phyloP scores from a whole-genome alignment of 768 basidiomycete genomes.

The Macrocybe gigantea region DNA sequence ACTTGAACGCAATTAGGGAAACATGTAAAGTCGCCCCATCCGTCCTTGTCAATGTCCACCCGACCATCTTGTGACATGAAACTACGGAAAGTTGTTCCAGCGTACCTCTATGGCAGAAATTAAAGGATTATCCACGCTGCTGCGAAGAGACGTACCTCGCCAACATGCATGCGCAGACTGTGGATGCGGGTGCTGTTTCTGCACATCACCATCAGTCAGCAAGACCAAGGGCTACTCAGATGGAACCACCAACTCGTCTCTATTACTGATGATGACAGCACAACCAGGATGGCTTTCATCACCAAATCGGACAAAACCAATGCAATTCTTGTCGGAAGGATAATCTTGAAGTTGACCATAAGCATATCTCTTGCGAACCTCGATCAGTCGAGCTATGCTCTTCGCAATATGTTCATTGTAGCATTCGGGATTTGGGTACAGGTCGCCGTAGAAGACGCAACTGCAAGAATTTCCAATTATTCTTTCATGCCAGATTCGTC shows the following conservation, averaged over 20 bases:
- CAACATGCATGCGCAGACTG: constrained; percentile 62
- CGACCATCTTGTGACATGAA: constrained; percentile 40
- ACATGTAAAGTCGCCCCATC: constrained; percentile 66
- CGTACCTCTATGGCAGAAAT: constrained; percentile 22
- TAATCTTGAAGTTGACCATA: constrained; percentile 64
- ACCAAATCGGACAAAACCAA: constrained; percentile 74
- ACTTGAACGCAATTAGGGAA: constrained; percentile 50
- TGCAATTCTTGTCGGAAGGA: constrained; percentile 50
- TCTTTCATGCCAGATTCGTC: neutral
- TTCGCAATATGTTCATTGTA: constrained; percentile 47
- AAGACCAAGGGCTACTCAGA: neutral
- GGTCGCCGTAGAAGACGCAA: constrained; percentile 84
- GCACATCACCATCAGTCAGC: neutral
- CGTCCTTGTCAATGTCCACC: constrained; percentile 42
- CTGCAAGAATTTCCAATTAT: constrained; percentile 26
- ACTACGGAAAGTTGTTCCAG: constrained; percentile 37
- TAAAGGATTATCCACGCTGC: neutral
- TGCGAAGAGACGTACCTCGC: constrained; percentile 34
- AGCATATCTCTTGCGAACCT: constrained; percentile 59
- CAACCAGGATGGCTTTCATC: constrained; percentile 51
- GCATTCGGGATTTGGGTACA: constrained; percentile 68
- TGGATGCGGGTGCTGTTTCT: constrained; percentile 30
- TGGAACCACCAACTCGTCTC: constrained; percentile 26
- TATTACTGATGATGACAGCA: constrained; percentile 67
- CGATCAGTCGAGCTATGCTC: constrained; percentile 50